Conservation (phyloP, 148 eudicot species). For the Chenopodium quinoa region DNA sequence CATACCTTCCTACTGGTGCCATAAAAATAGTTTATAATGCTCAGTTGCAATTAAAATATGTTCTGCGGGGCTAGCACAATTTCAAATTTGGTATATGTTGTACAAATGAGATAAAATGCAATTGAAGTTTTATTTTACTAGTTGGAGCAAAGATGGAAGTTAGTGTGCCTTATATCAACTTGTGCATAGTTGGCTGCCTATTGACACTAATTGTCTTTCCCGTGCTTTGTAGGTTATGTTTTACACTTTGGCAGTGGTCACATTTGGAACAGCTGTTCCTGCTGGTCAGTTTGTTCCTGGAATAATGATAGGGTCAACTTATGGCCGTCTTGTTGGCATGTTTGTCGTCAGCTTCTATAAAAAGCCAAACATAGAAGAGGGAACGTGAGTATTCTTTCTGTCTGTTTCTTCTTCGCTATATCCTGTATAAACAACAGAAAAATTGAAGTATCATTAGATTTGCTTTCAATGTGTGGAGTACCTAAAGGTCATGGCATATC, state of each 20-base stretch:
- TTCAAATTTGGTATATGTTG: no score
- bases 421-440: slow-evolving; percentile 9
- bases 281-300: slow-evolving; percentile 99
- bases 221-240: slow-evolving; percentile 73
- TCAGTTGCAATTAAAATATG: no score
- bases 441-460: neutral
- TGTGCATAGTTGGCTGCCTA: neutral
- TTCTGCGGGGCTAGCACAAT: no score
- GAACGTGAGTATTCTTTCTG: slow-evolving; percentile 64
- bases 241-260: slow-evolving; percentile 83
- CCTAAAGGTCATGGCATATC: neutral
- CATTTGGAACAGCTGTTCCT: slow-evolving; percentile 98
- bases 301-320: slow-evolving; percentile 97
- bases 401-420: slow-evolving; percentile 8
- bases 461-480: neutral
- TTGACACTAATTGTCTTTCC: neutral
- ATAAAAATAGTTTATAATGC: no score
- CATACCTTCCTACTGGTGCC: no score
- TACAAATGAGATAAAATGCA: neutral
- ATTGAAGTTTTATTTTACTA: neutral
- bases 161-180: neutral
- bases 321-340: slow-evolving; percentile 99
- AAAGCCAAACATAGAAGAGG: slow-evolving; percentile 97
- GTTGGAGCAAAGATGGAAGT: neutral
- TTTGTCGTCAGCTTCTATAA: slow-evolving; percentile 87